phyloP scores from a whole-genome alignment of 1,284 basidiomycete species.

The Pholiota adiposa region DNA sequence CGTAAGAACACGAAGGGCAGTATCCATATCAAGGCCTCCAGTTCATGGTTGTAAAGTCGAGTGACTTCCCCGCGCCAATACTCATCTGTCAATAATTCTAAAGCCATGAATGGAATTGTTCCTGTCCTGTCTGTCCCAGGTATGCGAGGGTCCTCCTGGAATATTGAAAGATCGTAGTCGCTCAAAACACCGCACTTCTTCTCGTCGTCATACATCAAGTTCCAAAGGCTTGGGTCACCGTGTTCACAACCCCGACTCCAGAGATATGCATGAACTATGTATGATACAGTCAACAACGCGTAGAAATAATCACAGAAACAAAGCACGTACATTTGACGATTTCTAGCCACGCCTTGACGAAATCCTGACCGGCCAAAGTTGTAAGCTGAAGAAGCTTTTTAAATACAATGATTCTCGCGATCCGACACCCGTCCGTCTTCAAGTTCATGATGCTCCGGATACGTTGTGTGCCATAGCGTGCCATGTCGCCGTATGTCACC shows the following conservation, averaged over 20 bases:
- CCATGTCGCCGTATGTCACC: too few species aligned
- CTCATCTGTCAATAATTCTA: conserved; percentile 27
- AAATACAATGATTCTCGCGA: too few species aligned
- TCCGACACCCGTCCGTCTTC: too few species aligned
- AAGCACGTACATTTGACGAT: too few species aligned
- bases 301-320: too few species aligned
- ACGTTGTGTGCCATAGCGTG: too few species aligned
- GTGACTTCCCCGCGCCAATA: conserved; percentile 18
- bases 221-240: conserved; percentile 33
- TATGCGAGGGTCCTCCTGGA: background rate
- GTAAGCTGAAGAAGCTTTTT: too few species aligned
- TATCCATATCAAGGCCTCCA: conserved; percentile 38
- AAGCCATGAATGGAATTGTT: conserved; percentile 36
- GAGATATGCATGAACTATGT: conserved; percentile 16
- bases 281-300: too few species aligned
- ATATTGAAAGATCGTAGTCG: conserved; percentile 34
- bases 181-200: conserved; percentile 29
- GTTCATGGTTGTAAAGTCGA: conserved; percentile 34
- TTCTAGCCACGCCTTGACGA: too few species aligned
- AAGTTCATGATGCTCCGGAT: too few species aligned
- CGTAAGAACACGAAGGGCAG: conserved; percentile 18
- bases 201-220: conserved; percentile 32
- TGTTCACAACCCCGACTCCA: conserved; percentile 34
- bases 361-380: too few species aligned
- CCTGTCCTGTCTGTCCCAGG: too few species aligned